Evolutionary conservation across 768 basidiomycete species (phyloP), one percentile per base, ranked within the genome.

Genomic region (Daedaleopsis sinensis): DNA sequence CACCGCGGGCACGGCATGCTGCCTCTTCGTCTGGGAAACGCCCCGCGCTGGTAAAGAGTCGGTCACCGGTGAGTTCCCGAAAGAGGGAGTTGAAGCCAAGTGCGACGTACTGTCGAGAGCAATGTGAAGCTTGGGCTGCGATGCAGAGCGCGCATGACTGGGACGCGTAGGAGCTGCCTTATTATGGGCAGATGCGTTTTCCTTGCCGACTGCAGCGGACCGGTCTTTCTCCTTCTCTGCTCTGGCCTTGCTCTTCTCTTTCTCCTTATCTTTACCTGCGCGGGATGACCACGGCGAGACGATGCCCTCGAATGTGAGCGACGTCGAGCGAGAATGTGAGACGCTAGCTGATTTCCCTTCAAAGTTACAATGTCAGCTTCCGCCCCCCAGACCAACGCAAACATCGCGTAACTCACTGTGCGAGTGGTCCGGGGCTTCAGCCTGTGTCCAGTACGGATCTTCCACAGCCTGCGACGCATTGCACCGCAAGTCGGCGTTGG

Each of bases 401-500:
- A 23, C 36, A 47, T 53, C 11, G 44, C n/a, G 2, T 19, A 27
- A n/a, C 82, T 58, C 65, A 85, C 84, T 78, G 67, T 86, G 83
- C 18, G 71, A 38, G 18, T 44, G 52, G 8, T 52, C 72, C 69
- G 57, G 70, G 71, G 58, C 66, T 42, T 63, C 65, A 15, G 59
- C 56, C 24, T 69, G 67, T 7, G 76, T 72, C 90, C 91, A 94
- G 70, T 89, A 94, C 1, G 78, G 60, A 67, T 94, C 91, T 23
- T 67, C 73, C 73, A 91, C 84, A 0, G 86, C 84, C 54, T 90
- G 84, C 6, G 77, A 73, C 1, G 90, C 85, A 0, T 85, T 92
- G 66, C 86, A 90, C 11, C 92, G 83, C 59, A 92, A 69, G 68
- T 93, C 90, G n/a, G 90, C 90, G 68, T 91, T 91, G 12, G 93